A percentile compares a stretch with the other conserved stretches of the same genome.
phyloP scores from a whole-genome alignment of 768 basidiomycete genomes.

The Mycena galopus region DNA sequence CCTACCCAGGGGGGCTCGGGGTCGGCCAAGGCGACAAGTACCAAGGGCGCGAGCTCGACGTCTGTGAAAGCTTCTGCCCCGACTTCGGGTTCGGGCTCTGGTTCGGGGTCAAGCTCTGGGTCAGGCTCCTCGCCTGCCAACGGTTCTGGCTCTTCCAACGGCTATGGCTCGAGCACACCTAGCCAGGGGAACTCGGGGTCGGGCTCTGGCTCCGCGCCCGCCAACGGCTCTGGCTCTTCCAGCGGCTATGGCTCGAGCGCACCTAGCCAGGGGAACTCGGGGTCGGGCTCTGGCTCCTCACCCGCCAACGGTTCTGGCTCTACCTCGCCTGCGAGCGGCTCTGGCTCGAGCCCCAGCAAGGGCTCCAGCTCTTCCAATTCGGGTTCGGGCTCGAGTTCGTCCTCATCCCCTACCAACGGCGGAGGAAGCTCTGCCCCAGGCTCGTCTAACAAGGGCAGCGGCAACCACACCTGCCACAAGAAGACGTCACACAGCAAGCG shows the following conservation, averaged over 20 bases:
- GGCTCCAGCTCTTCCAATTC: constrained; percentile 2
- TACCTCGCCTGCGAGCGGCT: not conserved
- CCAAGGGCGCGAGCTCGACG: not conserved
- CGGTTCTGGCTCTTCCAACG: not conserved
- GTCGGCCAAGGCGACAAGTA: not conserved
- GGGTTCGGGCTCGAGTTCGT: not conserved
- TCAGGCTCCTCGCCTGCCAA: not conserved
- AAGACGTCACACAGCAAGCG: constrained; percentile 15
- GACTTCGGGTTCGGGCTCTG: constrained; percentile 18
- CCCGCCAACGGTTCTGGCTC: not conserved
- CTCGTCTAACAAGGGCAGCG: not conserved
- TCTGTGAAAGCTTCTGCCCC: constrained; percentile 2
- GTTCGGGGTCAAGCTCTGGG: too few species aligned
- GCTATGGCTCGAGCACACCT: too few species aligned
- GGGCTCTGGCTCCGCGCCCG: constrained; percentile 8
- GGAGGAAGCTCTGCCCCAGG: not conserved
- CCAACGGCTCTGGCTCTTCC: not conserved
- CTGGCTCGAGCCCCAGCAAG: not conserved
- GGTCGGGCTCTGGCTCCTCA: not conserved
- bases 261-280: not conserved
- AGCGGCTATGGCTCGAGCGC: not conserved
- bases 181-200: not conserved
- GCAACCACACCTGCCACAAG: constrained; percentile 18
- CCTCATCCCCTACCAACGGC: not conserved
- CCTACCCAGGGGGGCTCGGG: too few species aligned